Evolutionary conservation across 2,329 filamentous ascomycete genomes (phyloP).

Genomic region (Chaetomium strumarium): DNA sequence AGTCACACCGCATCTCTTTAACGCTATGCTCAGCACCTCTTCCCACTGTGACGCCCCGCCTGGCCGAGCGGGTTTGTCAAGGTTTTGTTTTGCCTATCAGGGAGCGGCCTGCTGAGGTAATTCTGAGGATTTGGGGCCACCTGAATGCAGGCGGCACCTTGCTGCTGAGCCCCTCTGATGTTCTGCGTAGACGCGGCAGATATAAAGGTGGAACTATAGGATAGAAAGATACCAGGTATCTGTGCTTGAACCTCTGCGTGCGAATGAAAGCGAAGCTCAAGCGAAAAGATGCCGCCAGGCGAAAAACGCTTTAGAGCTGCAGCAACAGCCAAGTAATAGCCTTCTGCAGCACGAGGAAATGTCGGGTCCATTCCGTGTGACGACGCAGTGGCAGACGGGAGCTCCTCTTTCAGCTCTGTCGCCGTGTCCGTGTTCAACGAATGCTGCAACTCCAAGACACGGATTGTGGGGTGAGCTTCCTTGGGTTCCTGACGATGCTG

Average conservation of each 20-base stretch:
- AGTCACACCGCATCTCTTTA: constrained; percentile 17
- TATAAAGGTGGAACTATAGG: no score
- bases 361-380: constrained; percentile 4
- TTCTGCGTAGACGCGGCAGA: not conserved
- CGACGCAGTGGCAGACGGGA: not conserved
- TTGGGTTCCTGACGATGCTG: not conserved
- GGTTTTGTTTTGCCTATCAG: not conserved
- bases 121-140: constrained; percentile 1
- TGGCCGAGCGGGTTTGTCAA: not conserved
- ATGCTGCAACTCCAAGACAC: constrained; percentile 9
- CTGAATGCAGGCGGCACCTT: not conserved
- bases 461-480: constrained; percentile 11
- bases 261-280: not conserved
- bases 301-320: not conserved
- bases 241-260: not conserved
- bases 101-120: constrained; percentile 15
- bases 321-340: not conserved
- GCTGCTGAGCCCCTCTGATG: not conserved
- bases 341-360: constrained; percentile 5
- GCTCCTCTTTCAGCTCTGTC: not conserved
- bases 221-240: not conserved
- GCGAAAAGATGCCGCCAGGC: not conserved
- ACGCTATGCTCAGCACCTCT: not conserved
- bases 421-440: not conserved
- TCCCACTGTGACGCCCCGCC: constrained; percentile 1